Evolutionary conservation across 371 early-diverging fungal species (phyloP), one percentile per base, ranked within the genome.

Genomic region (Mortierella sp.): DNA sequence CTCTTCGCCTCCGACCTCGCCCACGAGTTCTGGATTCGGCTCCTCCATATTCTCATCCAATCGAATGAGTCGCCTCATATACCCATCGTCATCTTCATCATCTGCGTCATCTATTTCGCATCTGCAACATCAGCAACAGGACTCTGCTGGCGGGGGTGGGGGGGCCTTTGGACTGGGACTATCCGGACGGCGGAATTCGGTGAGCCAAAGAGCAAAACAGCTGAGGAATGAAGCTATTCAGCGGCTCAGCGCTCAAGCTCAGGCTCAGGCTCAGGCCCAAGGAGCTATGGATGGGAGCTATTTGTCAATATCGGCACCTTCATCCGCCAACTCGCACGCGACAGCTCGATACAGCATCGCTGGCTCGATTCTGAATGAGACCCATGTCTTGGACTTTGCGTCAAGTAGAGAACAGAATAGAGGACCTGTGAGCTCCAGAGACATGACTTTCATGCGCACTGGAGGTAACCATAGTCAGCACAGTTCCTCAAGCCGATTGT

Each of bases 181-280:
- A 4, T 59, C 62, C 48, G 73, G 73, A 28, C 32, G 73, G 43
- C 59, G 67, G 1, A 66, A 56, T 27, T 73, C 73, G 19, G 58
- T 73, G 21, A 67, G 42, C 14, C 37, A 56, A 4, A 37, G 67
- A 21, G 44, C 66, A 32, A 67, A 46, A 42, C 73, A 73, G 15
- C 73, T 66, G 32, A 61, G 73, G 39, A 67, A 51, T n/a, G 73
- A 73, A 7, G 73, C 73, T 6, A 61, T 73, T 24, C 73, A 73
- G 34, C 57, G 73, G 23, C 50, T 73, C 3, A 72, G 51, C 31
- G 72, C 72, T 39, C 60, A 60, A 41, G 65, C 64, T 15, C 52
- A 72, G 23, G n/a, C 63, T 6, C 70, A 62, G 14, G 51, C 51
- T 6, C 60, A 21, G 9, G 32, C 15, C 12, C 53, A 39, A 52